Percentiles rank a stretch among this genome's conserved stretches.
Conservation (phyloP, 1,139 yeast genomes). For the Suhomyces bolitotheri region DNA sequence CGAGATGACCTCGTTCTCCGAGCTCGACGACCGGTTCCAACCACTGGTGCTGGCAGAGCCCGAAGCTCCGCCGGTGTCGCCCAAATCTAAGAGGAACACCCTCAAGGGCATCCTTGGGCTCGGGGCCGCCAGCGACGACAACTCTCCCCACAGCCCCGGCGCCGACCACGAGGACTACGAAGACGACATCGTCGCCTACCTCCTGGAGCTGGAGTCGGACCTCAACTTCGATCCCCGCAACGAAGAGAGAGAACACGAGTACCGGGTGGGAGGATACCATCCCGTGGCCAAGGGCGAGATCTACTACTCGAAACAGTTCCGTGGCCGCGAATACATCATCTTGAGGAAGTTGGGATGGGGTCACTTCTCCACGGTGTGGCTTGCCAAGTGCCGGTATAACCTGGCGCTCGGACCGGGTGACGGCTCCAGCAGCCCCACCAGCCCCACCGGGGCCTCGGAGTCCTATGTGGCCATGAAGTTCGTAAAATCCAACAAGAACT, state of each 20-base stretch:
- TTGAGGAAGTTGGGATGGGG: slow-evolving; percentile 91
- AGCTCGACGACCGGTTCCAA: slow-evolving; percentile 6
- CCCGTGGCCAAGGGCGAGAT: slow-evolving; percentile 78
- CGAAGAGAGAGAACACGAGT: slow-evolving; percentile 72
- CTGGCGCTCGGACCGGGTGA: slow-evolving; percentile 2
- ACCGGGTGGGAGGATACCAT: slow-evolving; percentile 83
- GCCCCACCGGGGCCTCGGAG: slow-evolving; percentile 44
- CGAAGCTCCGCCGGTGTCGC: slow-evolving; percentile 1
- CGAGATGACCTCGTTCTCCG: slow-evolving; percentile 36
- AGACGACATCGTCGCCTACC: slow-evolving; percentile 15
- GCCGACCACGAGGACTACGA: slow-evolving; percentile 8
- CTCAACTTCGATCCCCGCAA: slow-evolving; percentile 41
- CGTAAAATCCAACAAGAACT: slow-evolving; percentile 73
- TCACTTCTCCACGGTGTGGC: slow-evolving; percentile 88
- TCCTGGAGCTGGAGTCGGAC: slow-evolving; percentile 29
- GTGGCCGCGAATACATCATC: slow-evolving; percentile 47
- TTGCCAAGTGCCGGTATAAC: slow-evolving; percentile 46
- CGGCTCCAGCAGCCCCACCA: not conserved
- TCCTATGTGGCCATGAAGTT: slow-evolving; percentile 80
- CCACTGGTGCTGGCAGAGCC: slow-evolving; percentile 5
- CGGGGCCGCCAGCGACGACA: not conserved
- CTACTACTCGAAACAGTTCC: slow-evolving; percentile 50
- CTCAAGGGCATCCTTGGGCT: slow-evolving; percentile 6
- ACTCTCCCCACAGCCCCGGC: not conserved
- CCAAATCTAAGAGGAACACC: slow-evolving; percentile 5